Conservation (phyloP, 305 asterid species). For the Fraxinus latifolia region DNA sequence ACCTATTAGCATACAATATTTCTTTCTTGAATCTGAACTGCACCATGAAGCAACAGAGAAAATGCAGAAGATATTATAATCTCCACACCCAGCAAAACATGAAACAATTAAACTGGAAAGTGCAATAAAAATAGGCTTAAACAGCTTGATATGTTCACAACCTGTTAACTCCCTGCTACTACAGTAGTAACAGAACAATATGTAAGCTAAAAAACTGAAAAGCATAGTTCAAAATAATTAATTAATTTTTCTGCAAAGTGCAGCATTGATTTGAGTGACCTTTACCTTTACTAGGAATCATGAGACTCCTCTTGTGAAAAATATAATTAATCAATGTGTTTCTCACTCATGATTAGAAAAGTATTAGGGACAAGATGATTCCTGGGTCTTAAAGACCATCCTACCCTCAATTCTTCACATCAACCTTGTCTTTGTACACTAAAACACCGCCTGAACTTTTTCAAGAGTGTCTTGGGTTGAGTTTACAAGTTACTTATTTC, state of each 20-base stretch:
- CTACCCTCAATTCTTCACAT: slow-evolving; percentile 34
- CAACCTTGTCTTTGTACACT: slow-evolving; percentile 16
- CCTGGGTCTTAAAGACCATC: slow-evolving; percentile 34
- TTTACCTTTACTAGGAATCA: slow-evolving; percentile 41
- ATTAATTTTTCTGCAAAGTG: slow-evolving; percentile 31
- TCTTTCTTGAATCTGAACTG: neutral
- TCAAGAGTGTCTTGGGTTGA: neutral
- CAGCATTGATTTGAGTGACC: slow-evolving; percentile 45
- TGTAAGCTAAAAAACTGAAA: slow-evolving; percentile 16
- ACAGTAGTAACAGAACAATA: slow-evolving; percentile 22
- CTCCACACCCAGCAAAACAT: neutral
- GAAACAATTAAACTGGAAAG: slow-evolving; percentile 8
- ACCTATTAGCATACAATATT: neutral
- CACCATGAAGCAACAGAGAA: slow-evolving; percentile 1
- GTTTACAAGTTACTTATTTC: neutral
- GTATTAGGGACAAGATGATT: slow-evolving; percentile 22
- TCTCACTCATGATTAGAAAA: slow-evolving; percentile 45
- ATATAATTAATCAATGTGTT: slow-evolving; percentile 39
- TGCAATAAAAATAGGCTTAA: slow-evolving; percentile 12
- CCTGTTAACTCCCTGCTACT: slow-evolving; percentile 23
- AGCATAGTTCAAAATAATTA: neutral
- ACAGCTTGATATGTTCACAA: slow-evolving; percentile 15
- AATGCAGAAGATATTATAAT: neutral
- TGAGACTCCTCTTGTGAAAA: slow-evolving; percentile 37
- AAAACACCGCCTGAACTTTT: slow-evolving; percentile 2